phyloP scores from a whole-genome alignment of 352 stramenopile species.

The Elongisporangium prolatum region DNA sequence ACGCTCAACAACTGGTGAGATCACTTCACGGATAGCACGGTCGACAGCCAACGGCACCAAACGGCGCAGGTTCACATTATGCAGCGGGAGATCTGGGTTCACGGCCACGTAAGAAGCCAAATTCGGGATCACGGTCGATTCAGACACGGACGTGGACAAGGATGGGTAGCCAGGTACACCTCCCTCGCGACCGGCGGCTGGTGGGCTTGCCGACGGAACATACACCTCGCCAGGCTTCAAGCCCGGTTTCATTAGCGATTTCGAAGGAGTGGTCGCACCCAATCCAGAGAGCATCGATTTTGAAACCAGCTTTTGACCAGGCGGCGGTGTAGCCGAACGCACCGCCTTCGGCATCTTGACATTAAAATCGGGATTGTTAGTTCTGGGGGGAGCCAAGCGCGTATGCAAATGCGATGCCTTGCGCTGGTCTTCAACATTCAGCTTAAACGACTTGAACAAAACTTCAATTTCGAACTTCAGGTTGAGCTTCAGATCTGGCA shows the following conservation, averaged over 20 bases:
- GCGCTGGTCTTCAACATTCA: constrained; percentile 96
- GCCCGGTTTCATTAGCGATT: constrained; percentile 32
- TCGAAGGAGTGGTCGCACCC: constrained; percentile 45
- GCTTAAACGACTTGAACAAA: constrained; percentile 98
- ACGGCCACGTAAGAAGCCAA: constrained; percentile 97
- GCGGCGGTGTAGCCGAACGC: constrained; percentile 56
- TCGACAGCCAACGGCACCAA: constrained; percentile 97
- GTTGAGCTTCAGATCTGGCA: constrained; percentile 99
- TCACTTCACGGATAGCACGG: constrained; percentile 98
- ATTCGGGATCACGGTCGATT: constrained; percentile 98
- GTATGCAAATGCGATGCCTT: constrained; percentile 90
- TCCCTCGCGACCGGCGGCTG: constrained; percentile 23
- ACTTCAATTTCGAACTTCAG: constrained; percentile 99
- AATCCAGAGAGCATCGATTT: constrained; percentile 20
- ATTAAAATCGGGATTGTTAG: constrained; percentile 99
- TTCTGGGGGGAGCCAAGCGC: constrained; percentile 88
- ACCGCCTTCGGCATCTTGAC: constrained; percentile 84
- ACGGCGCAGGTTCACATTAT: constrained; percentile 92
- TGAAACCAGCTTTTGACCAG: constrained; percentile 23
- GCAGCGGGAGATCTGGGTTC: constrained; percentile 93
- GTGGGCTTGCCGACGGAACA: constrained; percentile 47
- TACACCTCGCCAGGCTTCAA: constrained; percentile 42
- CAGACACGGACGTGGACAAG: constrained; percentile 42
- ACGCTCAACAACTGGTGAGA: constrained; percentile 97
- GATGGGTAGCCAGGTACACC: constrained; percentile 18